Evolutionary conservation across 768 basidiomycete species (phyloP), one percentile per base, ranked within the genome.

Genomic region (Guyanaporus albipodus): DNA sequence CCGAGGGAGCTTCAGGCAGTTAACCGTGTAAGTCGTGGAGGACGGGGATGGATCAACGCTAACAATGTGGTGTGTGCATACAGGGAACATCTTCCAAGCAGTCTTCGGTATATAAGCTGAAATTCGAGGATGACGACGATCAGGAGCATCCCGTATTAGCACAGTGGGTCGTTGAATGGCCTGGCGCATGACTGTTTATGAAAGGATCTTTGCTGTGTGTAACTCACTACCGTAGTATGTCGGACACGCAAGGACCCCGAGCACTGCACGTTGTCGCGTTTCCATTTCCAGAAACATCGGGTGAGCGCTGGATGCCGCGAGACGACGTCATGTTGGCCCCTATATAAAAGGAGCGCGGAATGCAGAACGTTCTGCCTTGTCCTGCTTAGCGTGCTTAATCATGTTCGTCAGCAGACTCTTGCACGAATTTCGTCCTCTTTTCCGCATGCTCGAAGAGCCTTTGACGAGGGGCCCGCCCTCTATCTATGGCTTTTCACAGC

Each of bases 101-200:
- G 48, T 69, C 72, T 41, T 76, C 80, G 1, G 69, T 69, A 45
- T 92, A 92, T 67, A 85, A 84, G 64, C 75, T 92, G 21, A 87
- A 86, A 59, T 92, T 92, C 53, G 90, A 92, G 62, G 90, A 91
- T 53, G 90, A 92, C 53, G 89, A 90, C 53, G 84, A 88, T 57
- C 86, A 87, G 64, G 84, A 86, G 49, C 86, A 90, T 57, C 57
- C 74, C 28, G 87, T 92, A 19, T 69, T 77, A n/a, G 85, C 87
- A 1, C 80, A 85, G 42, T 82, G 75, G 76, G 89, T 92, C 8
- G 87, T 91, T 23, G 88, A 89, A 62, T 89, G 83, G 78, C 87
- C 87, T 27, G 74, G 76, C 19, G 38, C 63, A 46, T 48, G 38
- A 48, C 14, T 23, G 10, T 19, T 8, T 18, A n/a, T n/a, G n/a